Evolutionary conservation across 1,284 basidiomycete genomes (phyloP), one percentile per base, ranked within the genome.

Genomic region (Marasmius oreades): DNA sequence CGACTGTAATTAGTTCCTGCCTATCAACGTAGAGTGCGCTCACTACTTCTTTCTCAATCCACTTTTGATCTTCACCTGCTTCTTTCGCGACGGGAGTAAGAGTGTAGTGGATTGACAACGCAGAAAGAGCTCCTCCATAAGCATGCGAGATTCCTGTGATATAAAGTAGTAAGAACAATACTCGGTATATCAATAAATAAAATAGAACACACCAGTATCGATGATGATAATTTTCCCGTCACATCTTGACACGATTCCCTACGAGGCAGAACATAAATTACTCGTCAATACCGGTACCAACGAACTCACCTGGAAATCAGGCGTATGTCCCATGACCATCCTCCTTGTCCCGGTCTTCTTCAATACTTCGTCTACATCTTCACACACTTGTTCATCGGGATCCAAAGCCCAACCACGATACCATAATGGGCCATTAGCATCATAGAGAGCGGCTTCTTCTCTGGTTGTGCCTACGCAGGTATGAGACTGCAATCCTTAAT

Each of bases 271-370:
- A 26, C 24, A 33, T 26, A 11, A 39, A 33, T 51, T 24, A 44
- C 48, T 10, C 28, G 28, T 31, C 28, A 31, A 42, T 20, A 42
- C n/a, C 42, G 31, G 33, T 16, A 52, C 24, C 18, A 50, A 42
- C 28, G 7, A 8, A 64, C 75, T 20, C 62, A 85, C 88, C 62
- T 87, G 79, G 65, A 95, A 93, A 68, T 95, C 80, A 0, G 94
- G 94, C 0, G 95, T 98, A 69, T 98, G 95, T 0, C 95, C 95
- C 89, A 95, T 95, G 44, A 98, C 85, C 82, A 97, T 85, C 61
- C 92, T 77, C 61, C 90, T 74, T 20, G 90, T 93, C 1, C 92
- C 91, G 0, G 90, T 88, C 69, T 81, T 83, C 46, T 78, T 67
- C 55, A 91, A 71, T 10, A 94, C 86, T 22, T 76, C 73, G 56